A percentile compares a stretch with the other conserved stretches of the same genome.
These are phyloP conservation scores for Blastobotrys buckinghamii DNA, from an alignment of 1,139 yeast species.

Conservation along the genomic window DNA sequence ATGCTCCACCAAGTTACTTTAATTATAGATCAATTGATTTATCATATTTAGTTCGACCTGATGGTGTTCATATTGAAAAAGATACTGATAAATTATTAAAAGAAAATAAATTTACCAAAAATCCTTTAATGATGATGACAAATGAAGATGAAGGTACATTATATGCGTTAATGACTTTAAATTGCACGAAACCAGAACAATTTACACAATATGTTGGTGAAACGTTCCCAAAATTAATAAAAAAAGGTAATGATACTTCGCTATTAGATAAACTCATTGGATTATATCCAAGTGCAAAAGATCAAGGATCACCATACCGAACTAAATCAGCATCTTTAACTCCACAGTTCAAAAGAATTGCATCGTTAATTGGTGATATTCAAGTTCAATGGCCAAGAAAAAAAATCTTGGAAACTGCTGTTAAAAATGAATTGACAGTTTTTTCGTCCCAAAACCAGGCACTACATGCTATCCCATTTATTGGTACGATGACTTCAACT, in stretches of 20 bases:
- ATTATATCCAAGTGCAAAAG: constrained; percentile 17
- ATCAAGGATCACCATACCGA: constrained; percentile 21
- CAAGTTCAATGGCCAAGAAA: constrained; percentile 22
- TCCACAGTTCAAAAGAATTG: constrained; percentile 18
- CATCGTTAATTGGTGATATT: constrained; percentile 19
- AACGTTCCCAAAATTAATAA: constrained; percentile 1
- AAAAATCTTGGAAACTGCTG: constrained; percentile 12
- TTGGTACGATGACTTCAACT: background rate
- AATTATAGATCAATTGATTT: constrained; percentile 14
- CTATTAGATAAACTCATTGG: background rate
- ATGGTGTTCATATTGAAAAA: constrained; percentile 18
- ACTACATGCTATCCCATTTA: background rate
- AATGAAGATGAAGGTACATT: constrained; percentile 24
- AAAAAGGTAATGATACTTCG: background rate
- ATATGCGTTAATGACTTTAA: constrained; percentile 14
- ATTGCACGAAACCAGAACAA: constrained; percentile 14
- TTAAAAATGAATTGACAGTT: background rate
- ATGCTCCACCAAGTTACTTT: constrained; percentile 13
- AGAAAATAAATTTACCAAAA: constrained; percentile 15
- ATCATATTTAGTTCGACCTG: constrained; percentile 20
- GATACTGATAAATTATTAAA: constrained; percentile 11
- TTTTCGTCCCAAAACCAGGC: background rate
- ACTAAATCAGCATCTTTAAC: constrained; percentile 6
- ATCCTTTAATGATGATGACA: constrained; percentile 21
- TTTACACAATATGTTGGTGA: constrained; percentile 11